phyloP scores from a whole-genome alignment of 306 rosid genomes.

The Ammopiptanthus mongolicus region DNA sequence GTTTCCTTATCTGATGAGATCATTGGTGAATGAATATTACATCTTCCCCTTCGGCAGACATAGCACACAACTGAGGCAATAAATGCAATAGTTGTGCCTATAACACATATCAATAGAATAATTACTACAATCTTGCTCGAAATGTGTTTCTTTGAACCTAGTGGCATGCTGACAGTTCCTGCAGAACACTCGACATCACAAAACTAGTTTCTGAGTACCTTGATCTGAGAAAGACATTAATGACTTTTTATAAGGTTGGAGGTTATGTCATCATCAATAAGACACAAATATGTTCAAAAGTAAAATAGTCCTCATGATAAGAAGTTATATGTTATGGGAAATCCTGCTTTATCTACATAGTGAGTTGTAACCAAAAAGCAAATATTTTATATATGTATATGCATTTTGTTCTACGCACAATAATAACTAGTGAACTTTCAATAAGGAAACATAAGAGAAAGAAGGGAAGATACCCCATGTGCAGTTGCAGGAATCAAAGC shows the following conservation, averaged over 20 bases:
- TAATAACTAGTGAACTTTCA: background rate
- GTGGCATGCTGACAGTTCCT: conserved; percentile 49
- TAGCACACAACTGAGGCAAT: conserved; percentile 55
- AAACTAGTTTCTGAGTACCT: conserved; percentile 9
- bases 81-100: conserved; percentile 64
- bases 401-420: background rate
- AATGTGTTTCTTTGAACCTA: conserved; percentile 53
- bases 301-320: background rate
- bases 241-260: background rate
- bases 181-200: conserved; percentile 32
- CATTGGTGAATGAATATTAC: conserved; percentile 41
- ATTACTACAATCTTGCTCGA: conserved; percentile 56
- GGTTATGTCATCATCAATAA: background rate
- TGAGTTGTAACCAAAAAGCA: background rate
- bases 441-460: conserved; percentile 19
- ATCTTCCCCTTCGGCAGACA: conserved; percentile 42
- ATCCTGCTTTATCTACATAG: background rate
- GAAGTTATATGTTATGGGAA: background rate
- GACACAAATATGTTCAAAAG: background rate
- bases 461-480: conserved; percentile 58
- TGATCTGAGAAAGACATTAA: background rate
- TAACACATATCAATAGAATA: conserved; percentile 49
- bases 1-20: conserved; percentile 60
- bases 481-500: conserved; percentile 88
- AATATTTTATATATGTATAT: background rate